phyloP scores from a whole-genome alignment of 257 asterid species.

The Solanum raphanifolium region DNA sequence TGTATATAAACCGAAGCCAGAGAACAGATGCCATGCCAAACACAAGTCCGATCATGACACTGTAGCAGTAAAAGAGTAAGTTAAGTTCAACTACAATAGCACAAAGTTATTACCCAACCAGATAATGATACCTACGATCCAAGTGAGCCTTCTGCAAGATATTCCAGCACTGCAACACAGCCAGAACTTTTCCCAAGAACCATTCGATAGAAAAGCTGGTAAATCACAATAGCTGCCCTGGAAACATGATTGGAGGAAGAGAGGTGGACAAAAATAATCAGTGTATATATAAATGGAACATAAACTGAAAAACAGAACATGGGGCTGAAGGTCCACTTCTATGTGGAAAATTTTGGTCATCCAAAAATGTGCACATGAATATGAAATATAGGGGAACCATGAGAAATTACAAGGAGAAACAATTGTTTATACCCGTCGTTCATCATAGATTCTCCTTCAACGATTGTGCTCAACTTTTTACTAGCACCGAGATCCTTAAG shows the following conservation, averaged over 20 bases:
- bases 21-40: slow-evolving; percentile 8
- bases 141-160: slow-evolving; percentile 5
- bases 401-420: not conserved
- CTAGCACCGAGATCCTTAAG: slow-evolving; percentile 7
- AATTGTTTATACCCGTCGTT: not conserved
- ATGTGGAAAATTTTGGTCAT: not conserved
- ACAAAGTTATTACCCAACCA: not conserved
- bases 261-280: not conserved
- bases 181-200: slow-evolving; percentile 4
- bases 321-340: not conserved
- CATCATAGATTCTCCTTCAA: slow-evolving; percentile 11
- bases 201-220: slow-evolving; percentile 7
- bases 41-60: not conserved
- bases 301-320: not conserved
- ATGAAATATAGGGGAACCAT: not conserved
- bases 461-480: slow-evolving; percentile 1
- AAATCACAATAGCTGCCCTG: slow-evolving; percentile 11
- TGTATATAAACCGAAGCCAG: slow-evolving; percentile 10
- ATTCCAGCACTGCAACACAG: not conserved
- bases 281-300: not conserved
- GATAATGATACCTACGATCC: slow-evolving; percentile 1
- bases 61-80: not conserved
- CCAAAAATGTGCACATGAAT: not conserved
- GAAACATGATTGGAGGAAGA: not conserved
- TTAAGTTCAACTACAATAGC: not conserved